These are phyloP conservation scores for Gloeopeniophorella convolvens DNA, from an alignment of 768 basidiomycete genomes.

Conservation along the genomic window DNA sequence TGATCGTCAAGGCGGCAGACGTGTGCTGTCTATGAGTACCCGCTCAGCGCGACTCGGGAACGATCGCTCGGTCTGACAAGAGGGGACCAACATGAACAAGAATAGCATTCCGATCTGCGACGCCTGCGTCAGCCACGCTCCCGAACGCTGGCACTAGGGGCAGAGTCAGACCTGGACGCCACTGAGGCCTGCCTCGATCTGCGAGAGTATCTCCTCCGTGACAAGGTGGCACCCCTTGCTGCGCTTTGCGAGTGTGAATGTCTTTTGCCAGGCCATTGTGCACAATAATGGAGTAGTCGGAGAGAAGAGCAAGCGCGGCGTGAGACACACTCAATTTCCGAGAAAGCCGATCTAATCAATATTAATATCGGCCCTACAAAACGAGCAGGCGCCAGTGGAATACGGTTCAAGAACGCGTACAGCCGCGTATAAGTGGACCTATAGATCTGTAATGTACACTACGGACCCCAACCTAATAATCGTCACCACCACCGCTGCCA, in stretches of 20 bases:
- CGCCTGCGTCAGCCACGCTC: background rate
- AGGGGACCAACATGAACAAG: constrained; percentile 72
- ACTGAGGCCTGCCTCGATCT: constrained; percentile 64
- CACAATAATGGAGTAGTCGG: background rate
- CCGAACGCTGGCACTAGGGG: background rate
- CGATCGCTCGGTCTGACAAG: background rate
- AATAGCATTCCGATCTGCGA: constrained; percentile 77
- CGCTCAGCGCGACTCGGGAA: background rate
- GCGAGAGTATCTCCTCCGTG: constrained; percentile 62
- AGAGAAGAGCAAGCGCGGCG: background rate
- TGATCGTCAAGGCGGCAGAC: constrained; percentile 72
- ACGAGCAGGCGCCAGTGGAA: too few relatives aligned
- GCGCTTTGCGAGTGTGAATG: constrained; percentile 54
- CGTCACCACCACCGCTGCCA: constrained; percentile 24
- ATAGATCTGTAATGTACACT: background rate
- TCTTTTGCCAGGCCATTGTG: constrained; percentile 86
- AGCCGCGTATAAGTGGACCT: background rate
- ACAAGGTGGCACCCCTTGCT: constrained; percentile 76
- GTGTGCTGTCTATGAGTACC: constrained; percentile 57
- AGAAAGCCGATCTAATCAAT: too few relatives aligned
- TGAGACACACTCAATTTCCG: too few relatives aligned
- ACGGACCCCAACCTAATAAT: constrained; percentile 7
- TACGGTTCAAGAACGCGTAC: too few relatives aligned
- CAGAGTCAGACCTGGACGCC: constrained; percentile 48
- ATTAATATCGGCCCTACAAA: too few relatives aligned